phyloP scores from a whole-genome alignment of 2,329 filamentous ascomycete genomes.

The Lachnum nothofagi region DNA sequence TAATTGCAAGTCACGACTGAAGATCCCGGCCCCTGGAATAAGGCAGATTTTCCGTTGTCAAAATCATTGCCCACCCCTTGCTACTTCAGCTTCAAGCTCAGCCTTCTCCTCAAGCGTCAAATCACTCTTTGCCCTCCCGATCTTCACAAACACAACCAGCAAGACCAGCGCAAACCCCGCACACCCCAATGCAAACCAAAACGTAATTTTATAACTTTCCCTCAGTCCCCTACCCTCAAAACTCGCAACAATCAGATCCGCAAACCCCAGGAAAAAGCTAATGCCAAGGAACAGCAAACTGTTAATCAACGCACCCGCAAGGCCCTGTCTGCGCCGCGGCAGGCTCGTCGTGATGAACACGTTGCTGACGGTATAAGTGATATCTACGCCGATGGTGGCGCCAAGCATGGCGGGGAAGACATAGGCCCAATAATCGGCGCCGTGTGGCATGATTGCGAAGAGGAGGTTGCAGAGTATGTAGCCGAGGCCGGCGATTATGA shows the following conservation, averaged over 20 bases:
- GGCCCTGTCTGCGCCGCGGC: constrained; percentile 58
- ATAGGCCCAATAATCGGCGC: constrained; percentile 53
- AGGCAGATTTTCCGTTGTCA: too few relatives aligned
- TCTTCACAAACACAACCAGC: constrained; percentile 43
- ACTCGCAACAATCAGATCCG: constrained; percentile 53
- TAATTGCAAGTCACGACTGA: too few relatives aligned
- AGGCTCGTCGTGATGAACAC: constrained; percentile 69
- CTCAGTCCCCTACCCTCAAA: constrained; percentile 39
- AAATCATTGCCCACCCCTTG: too few relatives aligned
- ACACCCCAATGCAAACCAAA: constrained; percentile 56
- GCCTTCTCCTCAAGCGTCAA: constrained; percentile 48
- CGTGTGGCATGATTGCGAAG: constrained; percentile 52
- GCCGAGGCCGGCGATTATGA: constrained; percentile 45
- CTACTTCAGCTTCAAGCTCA: constrained; percentile 2
- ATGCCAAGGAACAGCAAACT: constrained; percentile 61
- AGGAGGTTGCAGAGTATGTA: constrained; percentile 45
- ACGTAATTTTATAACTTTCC: constrained; percentile 55
- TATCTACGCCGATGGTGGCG: constrained; percentile 67
- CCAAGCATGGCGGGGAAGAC: constrained; percentile 65
- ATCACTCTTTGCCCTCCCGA: constrained; percentile 48
- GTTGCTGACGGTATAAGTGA: constrained; percentile 67
- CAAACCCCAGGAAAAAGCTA: constrained; percentile 62
- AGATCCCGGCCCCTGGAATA: too few relatives aligned
- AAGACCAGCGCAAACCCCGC: constrained; percentile 45
- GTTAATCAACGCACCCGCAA: constrained; percentile 66